Percentiles rank a stretch among this genome's conserved stretches.
Conservation (phyloP, 768 basidiomycete species). For the Boletus sp. region DNA sequence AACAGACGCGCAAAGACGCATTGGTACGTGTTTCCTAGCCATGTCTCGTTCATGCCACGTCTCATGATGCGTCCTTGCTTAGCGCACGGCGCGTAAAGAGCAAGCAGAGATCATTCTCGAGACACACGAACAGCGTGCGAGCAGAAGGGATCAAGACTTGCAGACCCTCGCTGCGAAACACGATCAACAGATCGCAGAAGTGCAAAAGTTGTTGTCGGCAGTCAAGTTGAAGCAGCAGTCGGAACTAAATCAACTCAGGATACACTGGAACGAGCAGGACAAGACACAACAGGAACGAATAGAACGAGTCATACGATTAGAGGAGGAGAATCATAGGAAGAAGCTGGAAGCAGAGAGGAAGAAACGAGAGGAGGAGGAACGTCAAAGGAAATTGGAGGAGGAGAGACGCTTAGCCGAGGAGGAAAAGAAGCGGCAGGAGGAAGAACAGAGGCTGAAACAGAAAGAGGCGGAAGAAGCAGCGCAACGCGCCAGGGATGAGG, state of each 20-base stretch:
- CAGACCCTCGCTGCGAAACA: constrained; percentile 40
- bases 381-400: constrained; percentile 48
- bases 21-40: constrained; percentile 32
- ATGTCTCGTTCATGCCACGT: neutral
- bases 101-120: constrained; percentile 21
- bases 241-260: constrained; percentile 45
- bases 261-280: constrained; percentile 46
- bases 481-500: constrained; percentile 34
- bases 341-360: constrained; percentile 57
- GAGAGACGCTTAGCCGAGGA: constrained; percentile 43
- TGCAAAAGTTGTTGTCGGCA: constrained; percentile 43
- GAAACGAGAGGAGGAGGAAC: constrained; percentile 47
- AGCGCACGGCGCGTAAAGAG: constrained; percentile 42
- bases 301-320: constrained; percentile 58
- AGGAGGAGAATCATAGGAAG: constrained; percentile 57
- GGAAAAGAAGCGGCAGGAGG: constrained; percentile 40
- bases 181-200: constrained; percentile 51
- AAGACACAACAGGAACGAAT: constrained; percentile 53
- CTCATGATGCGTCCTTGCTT: neutral
- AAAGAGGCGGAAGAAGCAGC: constrained; percentile 32
- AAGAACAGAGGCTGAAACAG: constrained; percentile 41
- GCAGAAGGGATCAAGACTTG: constrained; percentile 12
- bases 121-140: constrained; percentile 15
- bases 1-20: constrained; percentile 45
- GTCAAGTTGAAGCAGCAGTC: constrained; percentile 45